Evolutionary conservation across 2,329 filamentous ascomycete species (phyloP), one percentile per base, ranked within the genome.

Genomic region (Pestalotiopsis sp.): DNA sequence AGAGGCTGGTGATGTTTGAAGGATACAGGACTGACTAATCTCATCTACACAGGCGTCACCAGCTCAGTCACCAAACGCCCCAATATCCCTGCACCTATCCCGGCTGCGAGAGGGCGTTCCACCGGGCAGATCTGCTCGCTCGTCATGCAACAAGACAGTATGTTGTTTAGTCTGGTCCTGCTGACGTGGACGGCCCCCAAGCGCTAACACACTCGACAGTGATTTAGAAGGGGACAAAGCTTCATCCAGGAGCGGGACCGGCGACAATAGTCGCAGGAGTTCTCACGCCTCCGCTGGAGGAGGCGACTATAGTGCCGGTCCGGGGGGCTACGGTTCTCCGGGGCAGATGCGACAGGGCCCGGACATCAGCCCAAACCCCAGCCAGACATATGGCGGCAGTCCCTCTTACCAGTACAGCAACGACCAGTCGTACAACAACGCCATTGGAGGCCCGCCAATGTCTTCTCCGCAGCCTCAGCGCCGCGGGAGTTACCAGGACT

Each of bases 51-150:
- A 89, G 88, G 73, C 86, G 88, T 66, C 88, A 90, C 75, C 85
- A 90, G 75, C 77, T 89, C 52, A 88, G 86, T 71, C 88, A 90
- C 75, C 81, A 84, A 67, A 84, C 82, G 64, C 86, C 88, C 30
- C 81, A 81, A 57, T 83, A 84, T 71, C 78, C 78, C 48, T 91
- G 88, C 69, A 79, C 77, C 2, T 81, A 84, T 67, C 81, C 83
- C 17, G 83, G 85, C 52, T 91, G 88, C 74, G 86, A 84, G 52
- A 85, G 84, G 69, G 80, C 81, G 14, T 90, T 91, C 70, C 84
- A 89, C 70, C 83, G 88, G 66, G 82, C 84, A 59, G 88, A 91
- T 74, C 78, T 91, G 11, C 80, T 90, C 20, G 81, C 85, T n/a
- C 85, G 88, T 48, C 88, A 91, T 72, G 76, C 81, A 67, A 80